Base-by-base conservation (phyloP, 1,284 basidiomycete genomes). In the Clitocybe nebularis region DNA sequence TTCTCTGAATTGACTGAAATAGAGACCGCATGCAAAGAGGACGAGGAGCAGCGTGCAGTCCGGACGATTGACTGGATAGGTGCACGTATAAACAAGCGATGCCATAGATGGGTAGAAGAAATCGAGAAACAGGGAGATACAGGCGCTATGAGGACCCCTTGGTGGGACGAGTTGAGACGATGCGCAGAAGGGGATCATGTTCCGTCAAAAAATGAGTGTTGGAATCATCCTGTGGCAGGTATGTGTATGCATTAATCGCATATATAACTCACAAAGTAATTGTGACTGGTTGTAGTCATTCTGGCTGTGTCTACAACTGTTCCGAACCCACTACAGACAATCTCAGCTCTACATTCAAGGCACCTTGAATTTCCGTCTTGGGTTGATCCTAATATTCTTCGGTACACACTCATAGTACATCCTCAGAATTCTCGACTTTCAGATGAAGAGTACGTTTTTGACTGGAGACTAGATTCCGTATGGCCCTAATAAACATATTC, bases 161-260 rank as follows among this genome's bases (percentile, higher is more conserved):
- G 87, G 87, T 90, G 88, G 88, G 82, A 88, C 49, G 87, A 90
- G 58, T 68, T 90, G 23, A 71, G 73, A 54, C 70, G 77, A 13
- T 90, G 88, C 60, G 70, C 74, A 3, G 83, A 90, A 57, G 85
- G 84, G 2, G 85, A 90, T 54, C 71, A 77, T 60, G 67, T 81
- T 17, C 87, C 87, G 9, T 77, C 73, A 37, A 79, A 72, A 56
- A 58, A 64, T 1, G 88, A 90, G 57, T 81, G 78, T 32, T 90
- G 87, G 87, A 90, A 89, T 57, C 88, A 90, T 64, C 87, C 87
- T 35, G 75, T 80, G 41, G 77, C 88, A 26, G 67, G 88, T 89
- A 55, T 49, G 84, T 72, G 43, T 22, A 10, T 9, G n/a, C 17
- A 36, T 17, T 16, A 20, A 9, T 19, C 14, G 17, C 23, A 14